These are phyloP conservation scores for Cyathus striatus DNA, from an alignment of 768 basidiomycete species.

Conservation along the genomic window DNA sequence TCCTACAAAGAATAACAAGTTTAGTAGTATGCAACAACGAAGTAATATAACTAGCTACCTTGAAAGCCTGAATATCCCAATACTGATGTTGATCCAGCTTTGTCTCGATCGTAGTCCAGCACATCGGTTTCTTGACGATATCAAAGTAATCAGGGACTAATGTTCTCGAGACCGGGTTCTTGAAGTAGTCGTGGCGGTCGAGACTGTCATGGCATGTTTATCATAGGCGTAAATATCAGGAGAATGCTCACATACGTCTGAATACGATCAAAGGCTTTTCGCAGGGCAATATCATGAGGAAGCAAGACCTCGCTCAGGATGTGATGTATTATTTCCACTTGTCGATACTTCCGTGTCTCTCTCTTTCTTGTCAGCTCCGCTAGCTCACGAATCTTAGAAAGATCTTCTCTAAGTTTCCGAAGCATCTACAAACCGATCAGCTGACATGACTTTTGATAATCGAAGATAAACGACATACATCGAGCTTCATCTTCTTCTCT, in stretches of 20 bases:
- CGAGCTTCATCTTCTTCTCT: slow-evolving; percentile 77
- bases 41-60: slow-evolving; percentile 32
- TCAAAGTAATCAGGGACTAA: slow-evolving; percentile 92
- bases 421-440: slow-evolving; percentile 34
- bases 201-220: slow-evolving; percentile 35
- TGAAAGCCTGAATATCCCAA: slow-evolving; percentile 70
- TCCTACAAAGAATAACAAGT: slow-evolving; percentile 35
- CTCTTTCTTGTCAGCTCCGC: slow-evolving; percentile 68
- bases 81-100: slow-evolving; percentile 85
- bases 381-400: slow-evolving; percentile 67
- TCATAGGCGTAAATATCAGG: not conserved
- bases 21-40: too few relatives aligned
- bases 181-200: slow-evolving; percentile 74
- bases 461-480: slow-evolving; percentile 41
- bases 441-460: not conserved
- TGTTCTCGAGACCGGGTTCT: slow-evolving; percentile 70
- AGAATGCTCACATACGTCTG: slow-evolving; percentile 48
- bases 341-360: slow-evolving; percentile 74
- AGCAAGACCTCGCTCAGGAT: slow-evolving; percentile 63
- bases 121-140: slow-evolving; percentile 83
- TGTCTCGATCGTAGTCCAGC: slow-evolving; percentile 74
- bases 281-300: slow-evolving; percentile 55
- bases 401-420: slow-evolving; percentile 64
- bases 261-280: slow-evolving; percentile 66
- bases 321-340: slow-evolving; percentile 61